Conservation (phyloP, 2,329 filamentous ascomycete species). For the Alternaria solani region DNA sequence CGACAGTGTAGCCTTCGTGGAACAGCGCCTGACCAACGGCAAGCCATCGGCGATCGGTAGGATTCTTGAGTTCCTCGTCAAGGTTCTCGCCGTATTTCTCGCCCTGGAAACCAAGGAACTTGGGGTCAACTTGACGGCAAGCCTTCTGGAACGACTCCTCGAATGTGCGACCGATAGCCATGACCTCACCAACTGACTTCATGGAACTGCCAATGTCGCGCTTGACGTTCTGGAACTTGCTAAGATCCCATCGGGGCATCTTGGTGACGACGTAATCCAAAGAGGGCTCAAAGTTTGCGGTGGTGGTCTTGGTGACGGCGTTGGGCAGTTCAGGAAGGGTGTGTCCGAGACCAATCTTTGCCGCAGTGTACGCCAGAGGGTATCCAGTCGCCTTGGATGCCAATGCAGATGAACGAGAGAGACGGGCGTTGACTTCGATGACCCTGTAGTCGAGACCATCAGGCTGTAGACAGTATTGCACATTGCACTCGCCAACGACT, state of each 20-base stretch:
- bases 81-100: constrained; percentile 88
- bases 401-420: constrained; percentile 94
- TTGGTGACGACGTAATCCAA: constrained; percentile 98
- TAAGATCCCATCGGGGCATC: constrained; percentile 97
- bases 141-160: constrained; percentile 99
- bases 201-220: constrained; percentile 96
- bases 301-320: constrained; percentile 97
- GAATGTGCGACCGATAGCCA: constrained; percentile 98
- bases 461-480: constrained; percentile 95
- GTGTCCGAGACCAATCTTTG: constrained; percentile 97
- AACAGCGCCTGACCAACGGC: constrained; percentile 98
- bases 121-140: constrained; percentile 94
- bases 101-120: constrained; percentile 91
- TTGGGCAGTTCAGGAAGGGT: constrained; percentile 95
- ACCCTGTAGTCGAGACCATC: constrained; percentile 98
- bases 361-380: constrained; percentile 94
- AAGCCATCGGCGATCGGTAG: constrained; percentile 95
- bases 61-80: constrained; percentile 88
- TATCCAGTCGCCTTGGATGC: constrained; percentile 99
- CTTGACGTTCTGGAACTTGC: constrained; percentile 99
- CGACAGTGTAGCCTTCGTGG: constrained; percentile 93
- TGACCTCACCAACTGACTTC: constrained; percentile 99
- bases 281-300: constrained; percentile 97
- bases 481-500: constrained; percentile 98
- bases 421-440: constrained; percentile 98